These are phyloP conservation scores for Rhodomyrtus psidioides DNA, from an alignment of 441 rosid species.

Conservation along the genomic window DNA sequence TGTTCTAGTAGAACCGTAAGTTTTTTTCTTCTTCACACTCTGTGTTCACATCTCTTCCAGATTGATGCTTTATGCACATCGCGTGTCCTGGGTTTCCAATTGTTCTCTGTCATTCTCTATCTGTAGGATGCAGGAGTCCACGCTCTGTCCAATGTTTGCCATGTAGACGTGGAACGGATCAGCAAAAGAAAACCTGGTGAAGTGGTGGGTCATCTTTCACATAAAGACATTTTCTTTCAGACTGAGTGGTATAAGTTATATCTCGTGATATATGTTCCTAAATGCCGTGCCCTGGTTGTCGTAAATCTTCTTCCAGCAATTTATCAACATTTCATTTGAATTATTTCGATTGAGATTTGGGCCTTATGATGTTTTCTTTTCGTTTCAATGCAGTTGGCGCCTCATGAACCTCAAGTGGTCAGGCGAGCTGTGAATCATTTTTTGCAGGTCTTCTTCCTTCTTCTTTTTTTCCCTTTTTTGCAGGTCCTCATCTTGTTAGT, in stretches of 20 bases:
- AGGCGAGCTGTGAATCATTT: constrained; percentile 92
- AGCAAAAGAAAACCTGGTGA: constrained; percentile 95
- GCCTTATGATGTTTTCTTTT: not conserved
- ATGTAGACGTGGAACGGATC: constrained; percentile 82
- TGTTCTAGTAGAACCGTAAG: constrained; percentile 90
- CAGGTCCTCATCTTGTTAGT: not conserved
- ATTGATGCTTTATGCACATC: not conserved
- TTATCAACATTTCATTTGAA: not conserved
- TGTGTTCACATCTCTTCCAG: not conserved
- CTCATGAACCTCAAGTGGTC: constrained; percentile 87
- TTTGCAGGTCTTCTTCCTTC: constrained; percentile 51
- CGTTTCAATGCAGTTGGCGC: constrained; percentile 58
- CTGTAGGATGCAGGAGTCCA: constrained; percentile 98
- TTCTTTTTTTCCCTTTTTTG: not conserved
- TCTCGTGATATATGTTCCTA: not conserved
- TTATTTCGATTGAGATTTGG: not conserved
- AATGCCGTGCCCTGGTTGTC: not conserved
- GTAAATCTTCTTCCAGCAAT: not conserved
- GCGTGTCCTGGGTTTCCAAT: not conserved
- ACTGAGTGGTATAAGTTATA: not conserved
- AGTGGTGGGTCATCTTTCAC: constrained; percentile 41
- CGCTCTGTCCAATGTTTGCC: constrained; percentile 90
- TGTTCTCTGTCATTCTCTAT: not conserved
- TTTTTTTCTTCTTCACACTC: not conserved
- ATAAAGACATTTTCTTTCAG: not conserved